These are phyloP conservation scores for Naematelia aurantialba DNA, from an alignment of 768 basidiomycete genomes.

Conservation along the genomic window DNA sequence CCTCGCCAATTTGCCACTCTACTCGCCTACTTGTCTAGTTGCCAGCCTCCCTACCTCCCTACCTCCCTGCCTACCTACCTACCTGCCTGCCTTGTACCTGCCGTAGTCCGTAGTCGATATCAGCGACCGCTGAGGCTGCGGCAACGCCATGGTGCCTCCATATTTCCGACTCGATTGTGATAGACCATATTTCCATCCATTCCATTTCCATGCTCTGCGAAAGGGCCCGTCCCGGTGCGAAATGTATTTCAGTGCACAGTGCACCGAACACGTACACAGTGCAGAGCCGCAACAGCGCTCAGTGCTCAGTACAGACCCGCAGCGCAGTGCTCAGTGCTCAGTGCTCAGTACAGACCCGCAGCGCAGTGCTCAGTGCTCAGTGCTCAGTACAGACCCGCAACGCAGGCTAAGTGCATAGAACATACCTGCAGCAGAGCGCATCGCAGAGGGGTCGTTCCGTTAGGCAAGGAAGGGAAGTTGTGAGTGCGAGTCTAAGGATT, in stretches of 20 bases:
- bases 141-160: background rate
- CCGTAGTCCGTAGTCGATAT: background rate
- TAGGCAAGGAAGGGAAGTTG: no score
- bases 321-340: no score
- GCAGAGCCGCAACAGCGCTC: no score
- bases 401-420: no score
- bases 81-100: background rate
- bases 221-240: background rate
- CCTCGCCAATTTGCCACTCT: background rate
- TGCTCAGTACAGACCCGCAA: no score
- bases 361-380: no score
- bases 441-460: no score
- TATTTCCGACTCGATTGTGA: background rate
- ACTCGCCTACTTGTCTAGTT: background rate
- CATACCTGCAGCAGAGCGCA: no score
- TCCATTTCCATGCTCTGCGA: background rate
- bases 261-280: no score
- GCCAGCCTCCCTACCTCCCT: background rate
- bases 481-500: no score
- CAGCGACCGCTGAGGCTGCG: background rate
- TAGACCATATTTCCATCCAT: background rate
- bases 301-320: no score
- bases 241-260: background rate
- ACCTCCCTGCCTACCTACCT: background rate
- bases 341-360: no score